Evolutionary conservation across 1,139 yeast genomes (phyloP).

Genomic region (Kurtzmaniella quercitrusa): DNA sequence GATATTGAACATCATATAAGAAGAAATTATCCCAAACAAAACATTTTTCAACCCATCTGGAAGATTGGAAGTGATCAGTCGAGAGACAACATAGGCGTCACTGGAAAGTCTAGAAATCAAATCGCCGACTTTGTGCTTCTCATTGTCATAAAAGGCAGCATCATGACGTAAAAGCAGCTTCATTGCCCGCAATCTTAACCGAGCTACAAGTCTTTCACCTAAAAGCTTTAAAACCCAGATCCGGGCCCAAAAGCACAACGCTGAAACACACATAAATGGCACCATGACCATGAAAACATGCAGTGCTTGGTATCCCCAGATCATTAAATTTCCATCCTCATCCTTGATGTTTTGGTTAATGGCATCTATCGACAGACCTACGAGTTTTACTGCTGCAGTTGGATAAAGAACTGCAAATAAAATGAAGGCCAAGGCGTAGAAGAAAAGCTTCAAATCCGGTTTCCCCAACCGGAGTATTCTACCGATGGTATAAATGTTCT

Average conservation of each 20-base stretch:
- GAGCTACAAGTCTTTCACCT: slow-evolving; percentile 42
- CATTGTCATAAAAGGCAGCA: slow-evolving; percentile 46
- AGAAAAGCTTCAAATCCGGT: slow-evolving; percentile 36
- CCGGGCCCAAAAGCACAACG: slow-evolving; percentile 48
- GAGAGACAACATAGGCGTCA: slow-evolving; percentile 50
- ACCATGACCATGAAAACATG: slow-evolving; percentile 42
- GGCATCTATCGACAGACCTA: slow-evolving; percentile 46
- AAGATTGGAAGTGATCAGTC: slow-evolving; percentile 41
- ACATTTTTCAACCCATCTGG: slow-evolving; percentile 49
- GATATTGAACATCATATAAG: slow-evolving; percentile 46
- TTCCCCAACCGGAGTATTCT: slow-evolving; percentile 38
- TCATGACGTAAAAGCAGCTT: slow-evolving; percentile 49
- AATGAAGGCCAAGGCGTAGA: slow-evolving; percentile 39
- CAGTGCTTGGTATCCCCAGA: slow-evolving; percentile 45
- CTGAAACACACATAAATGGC: slow-evolving; percentile 43
- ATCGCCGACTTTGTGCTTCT: slow-evolving; percentile 54
- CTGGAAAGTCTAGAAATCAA: slow-evolving; percentile 49
- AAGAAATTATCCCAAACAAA: slow-evolving; percentile 39
- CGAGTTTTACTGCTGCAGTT: slow-evolving; percentile 41
- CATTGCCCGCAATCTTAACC: slow-evolving; percentile 46
- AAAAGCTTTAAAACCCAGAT: slow-evolving; percentile 44
- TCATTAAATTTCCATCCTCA: slow-evolving; percentile 36
- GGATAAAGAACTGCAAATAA: slow-evolving; percentile 46
- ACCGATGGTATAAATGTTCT: slow-evolving; percentile 33
- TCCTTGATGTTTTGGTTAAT: slow-evolving; percentile 34